Evolutionary conservation across 2,329 filamentous ascomycete species (phyloP).

Genomic region (Cladosporium sp.): DNA sequence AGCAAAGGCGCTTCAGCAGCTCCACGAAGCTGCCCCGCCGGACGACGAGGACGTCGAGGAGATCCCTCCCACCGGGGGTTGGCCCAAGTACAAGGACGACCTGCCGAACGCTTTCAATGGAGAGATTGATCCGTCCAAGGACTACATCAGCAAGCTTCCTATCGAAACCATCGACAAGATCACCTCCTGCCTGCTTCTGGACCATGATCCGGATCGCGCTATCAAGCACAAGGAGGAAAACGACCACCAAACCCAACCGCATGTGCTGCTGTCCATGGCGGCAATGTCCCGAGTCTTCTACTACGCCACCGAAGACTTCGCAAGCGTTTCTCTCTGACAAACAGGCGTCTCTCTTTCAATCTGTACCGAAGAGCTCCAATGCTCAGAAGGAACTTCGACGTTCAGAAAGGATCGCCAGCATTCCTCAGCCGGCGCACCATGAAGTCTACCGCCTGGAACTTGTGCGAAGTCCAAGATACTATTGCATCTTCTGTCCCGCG

Average conservation of each 20-base stretch:
- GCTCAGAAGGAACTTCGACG: constrained; percentile 6
- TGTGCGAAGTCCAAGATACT: neutral
- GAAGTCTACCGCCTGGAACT: constrained; percentile 6
- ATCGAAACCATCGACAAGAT: constrained; percentile 16
- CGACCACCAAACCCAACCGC: neutral
- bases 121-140: constrained; percentile 6
- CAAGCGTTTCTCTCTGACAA: constrained; percentile 3
- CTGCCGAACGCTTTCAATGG: constrained; percentile 12
- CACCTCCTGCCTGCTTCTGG: constrained; percentile 14
- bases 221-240: constrained; percentile 1
- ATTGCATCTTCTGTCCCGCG: constrained; percentile 3
- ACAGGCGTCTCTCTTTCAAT: neutral
- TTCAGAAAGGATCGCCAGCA: constrained; percentile 10
- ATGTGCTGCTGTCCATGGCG: constrained; percentile 16
- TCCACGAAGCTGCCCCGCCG: neutral
- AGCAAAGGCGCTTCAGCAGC: neutral
- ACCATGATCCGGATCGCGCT: constrained; percentile 16
- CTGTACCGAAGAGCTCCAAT: neutral
- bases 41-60: neutral
- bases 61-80: neutral
- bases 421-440: neutral
- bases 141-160: constrained; percentile 17
- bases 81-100: constrained; percentile 12
- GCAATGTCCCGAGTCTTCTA: constrained; percentile 16
- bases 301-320: constrained; percentile 13